Evolutionary conservation across 108 stramenopile genomes (phyloP).

Genomic region (Skeletonema costatum): DNA sequence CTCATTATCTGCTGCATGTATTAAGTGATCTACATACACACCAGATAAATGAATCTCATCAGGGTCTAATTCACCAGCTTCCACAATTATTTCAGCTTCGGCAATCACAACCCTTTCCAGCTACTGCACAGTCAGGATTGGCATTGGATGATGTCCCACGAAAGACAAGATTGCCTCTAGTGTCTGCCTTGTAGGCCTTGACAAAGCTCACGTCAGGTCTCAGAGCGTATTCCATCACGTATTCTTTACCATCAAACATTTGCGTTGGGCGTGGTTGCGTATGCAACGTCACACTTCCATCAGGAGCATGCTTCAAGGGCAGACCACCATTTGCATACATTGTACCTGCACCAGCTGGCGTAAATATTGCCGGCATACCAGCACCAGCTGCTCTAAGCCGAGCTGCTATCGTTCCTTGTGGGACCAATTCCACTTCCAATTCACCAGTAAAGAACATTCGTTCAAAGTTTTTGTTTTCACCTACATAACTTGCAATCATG

Average conservation of each 20-base stretch:
- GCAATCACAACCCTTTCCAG: conserved; percentile 83
- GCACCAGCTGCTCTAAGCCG: conserved; percentile 85
- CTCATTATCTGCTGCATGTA: conserved; percentile 75
- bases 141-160: conserved; percentile 88
- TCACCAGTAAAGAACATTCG: conserved; percentile 82
- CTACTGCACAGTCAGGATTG: conserved; percentile 92
- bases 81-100: conserved; percentile 91
- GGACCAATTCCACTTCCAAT: conserved; percentile 89
- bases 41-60: conserved; percentile 90
- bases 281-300: conserved; percentile 69
- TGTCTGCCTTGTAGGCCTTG: conserved; percentile 91
- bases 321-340: conserved; percentile 90
- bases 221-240: conserved; percentile 90
- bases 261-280: conserved; percentile 66
- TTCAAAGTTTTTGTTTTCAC: conserved; percentile 92
- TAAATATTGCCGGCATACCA: conserved; percentile 93
- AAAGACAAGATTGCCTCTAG: conserved; percentile 92
- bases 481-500: conserved; percentile 89
- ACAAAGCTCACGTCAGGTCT: conserved; percentile 81
- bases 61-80: conserved; percentile 85
- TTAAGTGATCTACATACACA: conserved; percentile 88
- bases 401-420: conserved; percentile 90
- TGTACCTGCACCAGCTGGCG: conserved; percentile 91
- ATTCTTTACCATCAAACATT: conserved; percentile 82
- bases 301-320: conserved; percentile 84